Evolutionary conservation across 805 yeast species (phyloP).

Genomic region (Saccharomycopsis olivae): DNA sequence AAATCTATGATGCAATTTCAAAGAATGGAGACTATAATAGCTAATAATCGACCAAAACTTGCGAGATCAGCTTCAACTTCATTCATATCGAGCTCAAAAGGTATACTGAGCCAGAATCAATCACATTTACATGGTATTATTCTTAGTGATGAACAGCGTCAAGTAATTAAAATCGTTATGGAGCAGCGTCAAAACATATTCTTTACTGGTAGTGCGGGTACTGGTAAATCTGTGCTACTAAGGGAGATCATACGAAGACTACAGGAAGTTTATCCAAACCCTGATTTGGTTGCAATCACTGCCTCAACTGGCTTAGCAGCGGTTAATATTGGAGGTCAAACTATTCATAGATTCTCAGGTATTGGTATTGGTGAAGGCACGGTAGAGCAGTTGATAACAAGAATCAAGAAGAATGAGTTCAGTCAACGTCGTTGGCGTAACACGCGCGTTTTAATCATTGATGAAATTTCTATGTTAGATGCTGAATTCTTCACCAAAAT

Average conservation of each 20-base stretch:
- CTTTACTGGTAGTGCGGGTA: slow-evolving; percentile 81
- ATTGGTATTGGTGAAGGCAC: slow-evolving; percentile 66
- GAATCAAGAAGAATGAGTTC: slow-evolving; percentile 36
- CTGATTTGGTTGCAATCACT: slow-evolving; percentile 63
- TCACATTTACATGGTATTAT: too few relatives aligned
- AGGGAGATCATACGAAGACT: slow-evolving; percentile 51
- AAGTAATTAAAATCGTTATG: slow-evolving; percentile 42
- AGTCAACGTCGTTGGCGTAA: slow-evolving; percentile 49
- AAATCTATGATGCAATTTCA: slow-evolving; percentile 8
- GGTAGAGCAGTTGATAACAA: slow-evolving; percentile 34
- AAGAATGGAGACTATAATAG: slow-evolving; percentile 1
- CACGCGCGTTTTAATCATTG: slow-evolving; percentile 67
- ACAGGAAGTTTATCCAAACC: slow-evolving; percentile 30
- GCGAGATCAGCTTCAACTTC: background rate
- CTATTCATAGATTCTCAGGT: slow-evolving; percentile 79
- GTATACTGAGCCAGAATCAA: too few relatives aligned
- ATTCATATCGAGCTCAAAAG: too few relatives aligned
- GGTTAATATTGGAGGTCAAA: slow-evolving; percentile 82
- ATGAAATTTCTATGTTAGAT: slow-evolving; percentile 93
- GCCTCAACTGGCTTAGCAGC: slow-evolving; percentile 98
- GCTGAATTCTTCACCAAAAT: slow-evolving; percentile 67
- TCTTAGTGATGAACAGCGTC: slow-evolving; percentile 38
- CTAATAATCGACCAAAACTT: slow-evolving; percentile 4
- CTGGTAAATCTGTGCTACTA: slow-evolving; percentile 71
- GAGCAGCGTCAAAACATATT: slow-evolving; percentile 45